A percentile compares a stretch with the other conserved stretches of the same genome.
Evolutionary conservation across 108 stramenopile species (phyloP).

Genomic region (Seminavis robusta): DNA sequence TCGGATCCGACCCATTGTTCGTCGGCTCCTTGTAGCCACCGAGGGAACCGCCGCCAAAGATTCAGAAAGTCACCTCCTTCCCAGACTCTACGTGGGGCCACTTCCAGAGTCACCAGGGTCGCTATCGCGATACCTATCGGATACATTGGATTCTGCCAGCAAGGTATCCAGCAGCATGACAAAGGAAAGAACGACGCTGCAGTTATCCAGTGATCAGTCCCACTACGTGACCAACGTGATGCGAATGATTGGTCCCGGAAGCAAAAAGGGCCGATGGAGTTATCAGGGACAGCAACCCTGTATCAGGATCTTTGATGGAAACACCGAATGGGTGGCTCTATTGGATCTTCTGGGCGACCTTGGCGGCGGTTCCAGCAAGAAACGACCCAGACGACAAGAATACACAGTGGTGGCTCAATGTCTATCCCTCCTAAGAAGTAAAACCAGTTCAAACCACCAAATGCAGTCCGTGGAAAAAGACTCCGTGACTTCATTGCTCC

Average conservation of each 20-base stretch:
- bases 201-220: constrained; percentile 51
- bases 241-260: constrained; percentile 53
- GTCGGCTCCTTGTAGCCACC: no score
- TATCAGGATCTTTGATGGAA: constrained; percentile 72
- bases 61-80: no score
- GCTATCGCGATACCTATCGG: background rate
- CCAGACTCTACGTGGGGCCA: constrained; percentile 5
- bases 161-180: background rate
- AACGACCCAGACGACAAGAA: constrained; percentile 14
- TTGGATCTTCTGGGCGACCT: constrained; percentile 16
- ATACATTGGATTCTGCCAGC: background rate
- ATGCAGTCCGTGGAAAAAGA: constrained; percentile 16
- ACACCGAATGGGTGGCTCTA: constrained; percentile 80
- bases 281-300: constrained; percentile 7
- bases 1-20: no score
- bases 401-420: no score
- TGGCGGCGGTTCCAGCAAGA: background rate
- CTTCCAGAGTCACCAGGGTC: background rate
- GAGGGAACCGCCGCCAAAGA: no score
- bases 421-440: constrained; percentile 11
- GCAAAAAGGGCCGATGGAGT: constrained; percentile 11
- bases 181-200: background rate
- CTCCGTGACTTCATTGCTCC: background rate
- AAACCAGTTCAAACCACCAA: background rate
- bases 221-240: constrained; percentile 78